Base-by-base conservation (phyloP, 768 basidiomycete genomes). In the Rhizopogon sp. region DNA sequence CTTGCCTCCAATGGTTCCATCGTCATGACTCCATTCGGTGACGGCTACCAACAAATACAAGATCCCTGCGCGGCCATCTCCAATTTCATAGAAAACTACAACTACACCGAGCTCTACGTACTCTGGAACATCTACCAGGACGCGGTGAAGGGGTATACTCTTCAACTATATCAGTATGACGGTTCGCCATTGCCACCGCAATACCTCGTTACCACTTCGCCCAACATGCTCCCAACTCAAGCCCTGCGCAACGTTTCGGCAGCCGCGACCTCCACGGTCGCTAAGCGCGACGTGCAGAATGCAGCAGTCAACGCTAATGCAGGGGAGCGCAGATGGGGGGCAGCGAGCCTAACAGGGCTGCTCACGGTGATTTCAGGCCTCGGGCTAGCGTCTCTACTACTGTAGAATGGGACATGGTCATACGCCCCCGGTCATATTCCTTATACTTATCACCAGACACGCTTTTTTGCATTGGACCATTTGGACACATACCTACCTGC, bases 11-110 rank as follows among this genome's bases (percentile, higher is more conserved):
- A 98, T 64, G 93, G 93, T 6, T 96, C 93, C 9, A 81, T 98
- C 56, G 68, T 80, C 40, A 72, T 93, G 64, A 72, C 66, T 3
- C 90, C 94, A 1, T 80, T 93, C 58, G 81, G 78, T 16, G 96
- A 99, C 67, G 96, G 96, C 14, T 90, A 83, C 72, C 93, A 97
- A 68, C 95, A 96, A 76, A 80, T 98, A 40, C 93, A 99, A 75
- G 88, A 95, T 60, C 88, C 93, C 0, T 99, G 96, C 65, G 88
- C 88, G 1, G 90, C 93, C 9, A 76, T 80, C 9, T 93, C 94
- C 29, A 92, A 93, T 68, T 87, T 95, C 66, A 82, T 98, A 63
- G 85, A 94, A 64, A 67, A 74, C 44, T 98, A 93, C 80, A 88
- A 91, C 72, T 66, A 79, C 58, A 87, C 84, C 11, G 90, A 92